Base-by-base conservation (phyloP, 2,329 filamentous ascomycete species). In the Elsinoe fawcettii region DNA sequence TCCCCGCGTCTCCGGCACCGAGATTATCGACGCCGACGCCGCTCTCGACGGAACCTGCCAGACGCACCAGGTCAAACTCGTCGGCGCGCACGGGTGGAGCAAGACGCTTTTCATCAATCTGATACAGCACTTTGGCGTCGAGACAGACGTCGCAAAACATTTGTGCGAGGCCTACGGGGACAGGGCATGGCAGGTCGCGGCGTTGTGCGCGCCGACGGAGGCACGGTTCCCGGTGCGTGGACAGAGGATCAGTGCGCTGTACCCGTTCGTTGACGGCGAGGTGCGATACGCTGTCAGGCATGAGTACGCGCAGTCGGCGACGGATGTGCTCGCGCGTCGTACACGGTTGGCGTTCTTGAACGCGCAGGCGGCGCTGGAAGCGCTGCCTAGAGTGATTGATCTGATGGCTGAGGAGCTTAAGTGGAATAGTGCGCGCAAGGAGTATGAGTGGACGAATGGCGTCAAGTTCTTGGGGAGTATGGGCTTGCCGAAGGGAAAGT, bases 91-190 rank as follows among this genome's bases (percentile, higher is more conserved):
- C 69, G 89, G 90, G 56, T 95, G 85, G 76, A 90, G 86, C 71
- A 90, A 90, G 73, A 89, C 90, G 1, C 83, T 96, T 22, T 96
- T 96, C 75, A 96, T 96, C 77, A 91, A 92, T 72, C 77, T 96
- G 34, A 93, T 96, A 68, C 90, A 96, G 72, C 88, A 95, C 74
- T 96, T 89, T 68, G 90, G 90, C 61, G 75, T 96, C 58, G 91
- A 96, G 73, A 95, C 89, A 16, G 90, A 95, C 65, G 88, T 96
- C 18, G 91, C 91, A 44, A 88, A 90, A 74, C 90, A 96, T 72
- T 79, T 96, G 32, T 87, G 86, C 12, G 82, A 87, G 67, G 88
- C 88, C 58, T 97, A 96, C 69, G 91, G 92, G 63, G 91, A 96
- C 73, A 84, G 91, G 58, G 90, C 91, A 18, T 96, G 91, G 91